Conservation (phyloP, 1,139 yeast species). For the Taphrina pruni region DNA sequence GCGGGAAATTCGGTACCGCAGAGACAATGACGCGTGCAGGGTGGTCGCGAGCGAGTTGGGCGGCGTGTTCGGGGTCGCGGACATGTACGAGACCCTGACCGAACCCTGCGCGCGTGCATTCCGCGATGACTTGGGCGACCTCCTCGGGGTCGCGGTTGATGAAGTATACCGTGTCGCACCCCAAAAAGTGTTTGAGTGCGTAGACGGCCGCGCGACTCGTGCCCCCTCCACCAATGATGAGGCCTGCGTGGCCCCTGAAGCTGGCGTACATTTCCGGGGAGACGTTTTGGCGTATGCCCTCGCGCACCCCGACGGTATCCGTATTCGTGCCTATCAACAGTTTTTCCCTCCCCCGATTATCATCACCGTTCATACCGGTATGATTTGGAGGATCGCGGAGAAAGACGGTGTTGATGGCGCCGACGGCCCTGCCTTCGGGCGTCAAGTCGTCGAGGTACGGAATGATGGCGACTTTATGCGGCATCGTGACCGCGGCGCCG, state of each 20-base stretch:
- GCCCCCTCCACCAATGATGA: conserved; percentile 93
- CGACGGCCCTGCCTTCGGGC: conserved; percentile 75
- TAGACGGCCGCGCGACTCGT: conserved; percentile 91
- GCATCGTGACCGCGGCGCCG: conserved; percentile 91
- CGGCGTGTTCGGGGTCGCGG: not conserved
- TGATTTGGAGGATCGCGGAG: not conserved
- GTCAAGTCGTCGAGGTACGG: conserved; percentile 63
- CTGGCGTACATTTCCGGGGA: conserved; percentile 8
- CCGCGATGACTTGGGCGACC: conserved; percentile 58
- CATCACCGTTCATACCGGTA: conserved; percentile 47
- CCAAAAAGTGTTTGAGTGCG: conserved; percentile 72
- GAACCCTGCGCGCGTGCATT: conserved; percentile 56
- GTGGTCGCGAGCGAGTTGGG: not conserved
- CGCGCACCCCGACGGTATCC: conserved; percentile 86
- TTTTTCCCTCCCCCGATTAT: conserved; percentile 48
- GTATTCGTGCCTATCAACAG: conserved; percentile 83
- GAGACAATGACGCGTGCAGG: conserved; percentile 63
- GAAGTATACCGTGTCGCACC: conserved; percentile 75
- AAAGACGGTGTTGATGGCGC: conserved; percentile 80
- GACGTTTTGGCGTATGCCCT: conserved; percentile 53
- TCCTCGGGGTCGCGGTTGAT: conserved; percentile 77
- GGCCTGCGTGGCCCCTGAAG: conserved; percentile 46
- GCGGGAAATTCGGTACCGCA: conserved; percentile 65
- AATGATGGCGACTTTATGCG: conserved; percentile 80
- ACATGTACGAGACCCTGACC: conserved; percentile 4